Evolutionary conservation across 257 asterid genomes (phyloP).

Genomic region (Solanum okadae): DNA sequence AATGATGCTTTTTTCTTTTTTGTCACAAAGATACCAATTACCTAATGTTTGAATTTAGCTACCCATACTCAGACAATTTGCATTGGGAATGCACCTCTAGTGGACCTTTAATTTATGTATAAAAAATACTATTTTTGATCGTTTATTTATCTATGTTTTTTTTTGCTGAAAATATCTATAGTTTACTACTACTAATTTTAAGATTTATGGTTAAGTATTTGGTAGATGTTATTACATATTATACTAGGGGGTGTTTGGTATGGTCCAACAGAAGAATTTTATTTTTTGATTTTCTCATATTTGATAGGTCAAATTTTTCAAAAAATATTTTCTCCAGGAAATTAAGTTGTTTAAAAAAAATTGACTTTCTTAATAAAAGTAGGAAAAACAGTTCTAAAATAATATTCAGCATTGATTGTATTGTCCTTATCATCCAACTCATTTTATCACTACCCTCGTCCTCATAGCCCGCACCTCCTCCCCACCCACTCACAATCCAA

Average conservation of each 20-base stretch:
- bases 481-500: too few relatives aligned
- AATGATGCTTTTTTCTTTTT: neutral
- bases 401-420: too few relatives aligned
- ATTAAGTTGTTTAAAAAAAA: accelerated
- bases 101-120: neutral
- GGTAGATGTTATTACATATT: neutral
- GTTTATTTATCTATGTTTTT: neutral
- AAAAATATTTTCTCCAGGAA: neutral
- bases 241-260: neutral
- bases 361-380: too few relatives aligned
- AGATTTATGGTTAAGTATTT: neutral
- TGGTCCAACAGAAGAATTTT: neutral
- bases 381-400: neutral
- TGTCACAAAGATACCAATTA: neutral
- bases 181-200: neutral
- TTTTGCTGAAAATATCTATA: neutral
- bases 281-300: neutral
- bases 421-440: neutral
- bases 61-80: neutral
- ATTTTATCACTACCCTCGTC: neutral
- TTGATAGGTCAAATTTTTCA: neutral
- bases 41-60: neutral
- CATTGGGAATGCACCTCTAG: neutral
- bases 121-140: neutral
- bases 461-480: too few relatives aligned